phyloP scores from a whole-genome alignment of 495 filamentous ascomycete genomes.

The Venustampulla echinocandica region DNA sequence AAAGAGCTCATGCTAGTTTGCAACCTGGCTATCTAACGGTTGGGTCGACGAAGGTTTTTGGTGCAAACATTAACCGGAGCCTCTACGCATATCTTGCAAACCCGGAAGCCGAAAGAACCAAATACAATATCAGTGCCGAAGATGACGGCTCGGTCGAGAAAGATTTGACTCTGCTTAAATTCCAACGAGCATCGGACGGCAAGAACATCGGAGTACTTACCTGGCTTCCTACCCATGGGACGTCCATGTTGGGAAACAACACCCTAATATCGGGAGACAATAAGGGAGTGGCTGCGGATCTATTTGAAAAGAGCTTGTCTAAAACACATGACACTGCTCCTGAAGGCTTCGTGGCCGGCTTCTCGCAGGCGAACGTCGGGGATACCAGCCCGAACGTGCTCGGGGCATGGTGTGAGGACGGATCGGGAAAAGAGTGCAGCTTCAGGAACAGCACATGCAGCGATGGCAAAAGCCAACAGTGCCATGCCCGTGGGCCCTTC shows the following conservation, averaged over 20 bases:
- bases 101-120: conserved; percentile 64
- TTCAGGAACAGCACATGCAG: conserved; percentile 75
- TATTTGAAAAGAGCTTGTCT: conserved; percentile 74
- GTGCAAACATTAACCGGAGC: conserved; percentile 85
- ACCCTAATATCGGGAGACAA: conserved; percentile 90
- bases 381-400: conserved; percentile 86
- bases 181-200: conserved; percentile 61
- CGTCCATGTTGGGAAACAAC: conserved; percentile 87
- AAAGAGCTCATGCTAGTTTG: conserved; percentile 69
- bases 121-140: conserved; percentile 50
- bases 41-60: conserved; percentile 63
- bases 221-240: conserved; percentile 94
- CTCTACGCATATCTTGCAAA: conserved; percentile 88
- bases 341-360: conserved; percentile 79
- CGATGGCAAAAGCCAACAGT: conserved; percentile 60
- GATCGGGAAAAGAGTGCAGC: conserved; percentile 56
- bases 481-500: conserved; percentile 78
- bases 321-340: conserved; percentile 38
- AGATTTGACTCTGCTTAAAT: conserved; percentile 72
- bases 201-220: conserved; percentile 74
- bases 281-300: conserved; percentile 84
- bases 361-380: conserved; percentile 90
- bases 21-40: conserved; percentile 62
- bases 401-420: conserved; percentile 78
- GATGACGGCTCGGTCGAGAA: conserved; percentile 75